Conservation (phyloP, 768 basidiomycete genomes). For the Basidioascus undulatus region DNA sequence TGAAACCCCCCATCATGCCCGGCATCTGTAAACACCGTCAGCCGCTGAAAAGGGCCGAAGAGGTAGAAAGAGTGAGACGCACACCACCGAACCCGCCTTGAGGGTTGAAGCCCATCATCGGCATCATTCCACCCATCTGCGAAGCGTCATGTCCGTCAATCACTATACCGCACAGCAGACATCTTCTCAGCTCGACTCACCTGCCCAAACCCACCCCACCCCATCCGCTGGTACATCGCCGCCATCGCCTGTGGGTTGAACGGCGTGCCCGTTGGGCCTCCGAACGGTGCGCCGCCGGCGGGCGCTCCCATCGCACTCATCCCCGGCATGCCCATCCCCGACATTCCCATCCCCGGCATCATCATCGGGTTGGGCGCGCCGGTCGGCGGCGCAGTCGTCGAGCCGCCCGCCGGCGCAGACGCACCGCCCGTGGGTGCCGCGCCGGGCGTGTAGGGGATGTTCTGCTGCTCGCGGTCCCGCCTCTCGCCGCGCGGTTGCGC, state of each 20-base stretch:
- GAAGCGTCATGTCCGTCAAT: conserved; percentile 11
- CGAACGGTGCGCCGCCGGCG: conserved; percentile 4
- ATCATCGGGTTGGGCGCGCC: conserved; percentile 3
- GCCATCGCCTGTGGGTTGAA: conserved; percentile 88
- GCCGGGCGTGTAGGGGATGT: conserved; percentile 1
- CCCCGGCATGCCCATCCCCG: conserved; percentile 6
- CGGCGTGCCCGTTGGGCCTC: conserved; percentile 21
- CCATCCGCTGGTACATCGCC: conserved; percentile 79
- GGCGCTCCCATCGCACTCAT: conserved; percentile 1
- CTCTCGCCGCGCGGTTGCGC: conserved; percentile 28
- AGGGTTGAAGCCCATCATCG: too few relatives aligned
- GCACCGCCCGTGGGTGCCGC: too few relatives aligned
- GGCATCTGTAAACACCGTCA: too few relatives aligned
- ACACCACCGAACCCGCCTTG: conserved; percentile 3
- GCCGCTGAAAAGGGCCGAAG: too few relatives aligned
- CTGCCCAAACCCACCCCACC: conserved; percentile 18
- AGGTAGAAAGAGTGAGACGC: too few relatives aligned
- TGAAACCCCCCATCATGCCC: conserved; percentile 21
- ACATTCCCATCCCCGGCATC: conserved; percentile 1
- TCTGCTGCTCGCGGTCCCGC: conserved; percentile 23
- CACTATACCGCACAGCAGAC: conserved; percentile 14
- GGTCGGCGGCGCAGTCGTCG: not conserved
- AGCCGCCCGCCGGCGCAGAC: too few relatives aligned
- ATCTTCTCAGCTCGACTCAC: conserved; percentile 4
- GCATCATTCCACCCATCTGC: conserved; percentile 13